Conservation (phyloP, 768 basidiomycete species). For the Lenzites betulinus region DNA sequence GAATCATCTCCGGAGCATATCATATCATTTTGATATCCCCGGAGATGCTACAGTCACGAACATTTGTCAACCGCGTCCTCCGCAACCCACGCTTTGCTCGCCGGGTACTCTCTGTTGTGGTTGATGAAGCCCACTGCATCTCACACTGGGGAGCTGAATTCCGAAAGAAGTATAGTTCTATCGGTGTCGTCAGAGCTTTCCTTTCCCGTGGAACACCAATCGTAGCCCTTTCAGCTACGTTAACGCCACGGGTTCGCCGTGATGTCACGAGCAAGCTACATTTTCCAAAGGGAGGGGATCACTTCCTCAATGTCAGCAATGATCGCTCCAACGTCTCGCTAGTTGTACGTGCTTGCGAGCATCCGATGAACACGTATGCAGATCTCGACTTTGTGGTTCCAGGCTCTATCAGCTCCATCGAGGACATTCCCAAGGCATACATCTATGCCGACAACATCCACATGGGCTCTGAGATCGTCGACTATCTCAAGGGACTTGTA, state of each 20-base stretch:
- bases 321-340: conserved; percentile 30
- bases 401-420: not conserved
- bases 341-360: conserved; percentile 28
- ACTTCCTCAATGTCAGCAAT: conserved; percentile 25
- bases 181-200: conserved; percentile 29
- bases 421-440: conserved; percentile 29
- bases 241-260: conserved; percentile 19
- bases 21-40: conserved; percentile 32
- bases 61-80: conserved; percentile 28
- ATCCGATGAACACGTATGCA: conserved; percentile 23
- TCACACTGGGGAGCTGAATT: conserved; percentile 36
- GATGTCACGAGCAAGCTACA: conserved; percentile 22
- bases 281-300: conserved; percentile 4
- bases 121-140: conserved; percentile 36
- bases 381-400: conserved; percentile 34
- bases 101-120: conserved; percentile 26
- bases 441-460: conserved; percentile 29
- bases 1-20: conserved; percentile 22
- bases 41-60: conserved; percentile 32
- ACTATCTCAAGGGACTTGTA: conserved; percentile 13
- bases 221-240: conserved; percentile 26
- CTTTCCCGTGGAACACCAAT: conserved; percentile 26
- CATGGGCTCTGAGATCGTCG: conserved; percentile 17
- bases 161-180: conserved; percentile 28
- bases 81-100: conserved; percentile 24